Conservation (phyloP, 176 grass and related monocot species). For the Aegilops sharonensis region DNA sequence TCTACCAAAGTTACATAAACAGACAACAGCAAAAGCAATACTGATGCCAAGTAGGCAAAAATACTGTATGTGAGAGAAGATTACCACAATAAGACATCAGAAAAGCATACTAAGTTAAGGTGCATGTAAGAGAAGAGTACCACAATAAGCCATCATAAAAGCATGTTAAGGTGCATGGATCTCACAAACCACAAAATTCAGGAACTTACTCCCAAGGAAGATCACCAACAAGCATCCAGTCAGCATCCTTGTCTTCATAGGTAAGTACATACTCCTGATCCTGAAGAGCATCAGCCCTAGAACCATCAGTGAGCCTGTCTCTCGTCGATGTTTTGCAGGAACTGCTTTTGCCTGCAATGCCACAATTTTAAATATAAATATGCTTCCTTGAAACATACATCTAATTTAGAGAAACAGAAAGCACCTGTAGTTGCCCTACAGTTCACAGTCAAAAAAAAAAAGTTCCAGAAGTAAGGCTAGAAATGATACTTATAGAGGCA, state of each 20-base stretch:
- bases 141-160: neutral
- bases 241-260: conserved; percentile 73
- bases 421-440: too few relatives aligned
- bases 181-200: neutral
- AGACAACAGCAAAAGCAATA: too few relatives aligned
- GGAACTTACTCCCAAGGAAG: conserved; percentile 74
- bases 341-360: conserved; percentile 43
- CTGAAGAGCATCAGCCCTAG: conserved; percentile 57
- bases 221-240: conserved; percentile 85
- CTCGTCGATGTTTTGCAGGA: conserved; percentile 35
- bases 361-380: conserved; percentile 11
- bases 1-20: too few relatives aligned
- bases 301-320: conserved; percentile 52
- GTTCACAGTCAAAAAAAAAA: neutral
- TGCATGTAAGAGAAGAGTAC: too few relatives aligned
- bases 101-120: neutral
- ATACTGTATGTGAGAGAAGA: neutral
- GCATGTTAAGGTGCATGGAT: neutral
- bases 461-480: neutral
- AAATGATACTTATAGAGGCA: neutral
- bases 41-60: too few relatives aligned
- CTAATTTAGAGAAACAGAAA: neutral
- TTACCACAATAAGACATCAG: neutral
- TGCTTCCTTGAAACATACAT: neutral
- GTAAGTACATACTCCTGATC: conserved; percentile 76